Conservation (phyloP, 83 land plant genomes). For the Larix sibirica region DNA sequence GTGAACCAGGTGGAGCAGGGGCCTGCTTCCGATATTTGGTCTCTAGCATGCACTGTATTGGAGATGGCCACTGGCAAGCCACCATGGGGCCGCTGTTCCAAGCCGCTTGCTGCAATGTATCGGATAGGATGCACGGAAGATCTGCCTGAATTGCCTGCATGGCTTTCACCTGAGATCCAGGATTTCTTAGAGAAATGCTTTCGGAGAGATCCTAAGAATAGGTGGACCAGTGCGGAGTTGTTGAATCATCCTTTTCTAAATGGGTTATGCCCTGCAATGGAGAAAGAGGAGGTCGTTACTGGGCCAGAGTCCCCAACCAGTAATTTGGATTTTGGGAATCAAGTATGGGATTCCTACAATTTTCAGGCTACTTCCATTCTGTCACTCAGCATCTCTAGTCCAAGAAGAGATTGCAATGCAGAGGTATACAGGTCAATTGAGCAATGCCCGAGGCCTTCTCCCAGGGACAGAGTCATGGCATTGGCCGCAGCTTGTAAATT, state of each 20-base stretch:
- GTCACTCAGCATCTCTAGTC: neutral
- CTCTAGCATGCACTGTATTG: slow-evolving; percentile 18
- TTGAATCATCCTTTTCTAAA: slow-evolving; percentile 42
- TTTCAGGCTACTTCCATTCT: neutral
- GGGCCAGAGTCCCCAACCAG: neutral
- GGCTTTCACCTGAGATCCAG: slow-evolving; percentile 33
- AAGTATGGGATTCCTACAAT: neutral
- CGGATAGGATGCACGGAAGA: slow-evolving; percentile 11
- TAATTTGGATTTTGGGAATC: neutral
- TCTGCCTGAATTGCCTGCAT: slow-evolving; percentile 23
- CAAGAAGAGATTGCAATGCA: neutral
- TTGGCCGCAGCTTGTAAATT: neutral
- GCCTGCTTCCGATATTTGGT: slow-evolving; percentile 10
- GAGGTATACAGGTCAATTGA: neutral
- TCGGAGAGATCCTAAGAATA: slow-evolving; percentile 25
- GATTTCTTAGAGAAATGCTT: slow-evolving; percentile 56
- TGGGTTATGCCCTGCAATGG: neutral
- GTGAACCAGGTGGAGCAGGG: slow-evolving; percentile 12
- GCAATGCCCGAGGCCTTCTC: neutral
- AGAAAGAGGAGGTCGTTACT: neutral
- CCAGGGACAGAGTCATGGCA: neutral
- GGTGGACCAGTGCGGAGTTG: slow-evolving; percentile 41
- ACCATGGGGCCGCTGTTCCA: slow-evolving; percentile 3
- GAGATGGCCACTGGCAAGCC: slow-evolving; percentile 15
- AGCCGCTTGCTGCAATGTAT: slow-evolving; percentile 10